Percentiles rank a stretch among this genome's conserved stretches.
Conservation (phyloP, 805 yeast species). For the Pichia pseudocactophila region DNA sequence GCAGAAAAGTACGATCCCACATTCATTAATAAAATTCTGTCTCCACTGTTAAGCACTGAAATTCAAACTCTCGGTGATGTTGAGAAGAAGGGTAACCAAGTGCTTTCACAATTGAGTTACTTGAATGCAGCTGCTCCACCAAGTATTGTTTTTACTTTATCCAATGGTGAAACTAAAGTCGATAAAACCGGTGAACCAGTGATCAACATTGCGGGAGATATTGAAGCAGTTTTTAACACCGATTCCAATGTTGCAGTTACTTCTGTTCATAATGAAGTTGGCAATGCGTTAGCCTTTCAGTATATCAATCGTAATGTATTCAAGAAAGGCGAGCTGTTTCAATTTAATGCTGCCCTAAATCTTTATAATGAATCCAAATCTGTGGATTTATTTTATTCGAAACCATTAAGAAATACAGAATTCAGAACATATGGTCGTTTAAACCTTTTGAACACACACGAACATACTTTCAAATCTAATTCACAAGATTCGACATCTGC, state of each 20-base stretch:
- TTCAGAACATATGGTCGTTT: constrained; percentile 39
- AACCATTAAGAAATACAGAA: constrained; percentile 38
- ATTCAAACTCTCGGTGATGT: constrained; percentile 37
- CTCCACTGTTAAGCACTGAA: constrained; percentile 32
- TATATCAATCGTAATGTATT: constrained; percentile 42
- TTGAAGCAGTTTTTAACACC: constrained; percentile 4
- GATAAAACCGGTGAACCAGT: constrained; percentile 5
- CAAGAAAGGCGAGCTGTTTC: constrained; percentile 60
- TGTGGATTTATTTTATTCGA: constrained; percentile 38
- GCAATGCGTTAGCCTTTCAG: constrained; percentile 23
- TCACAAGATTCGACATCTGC: constrained; percentile 45
- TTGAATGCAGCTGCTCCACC: constrained; percentile 24
- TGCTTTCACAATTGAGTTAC: constrained; percentile 17
- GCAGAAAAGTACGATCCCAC: constrained; percentile 30
- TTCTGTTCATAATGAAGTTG: constrained; percentile 5
- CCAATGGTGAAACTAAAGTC: not conserved
- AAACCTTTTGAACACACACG: constrained; percentile 42
- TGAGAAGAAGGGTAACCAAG: constrained; percentile 18
- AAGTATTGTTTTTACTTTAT: constrained; percentile 14
- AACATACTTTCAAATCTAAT: constrained; percentile 42
- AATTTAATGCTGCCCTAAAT: constrained; percentile 39
- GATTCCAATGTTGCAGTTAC: not conserved
- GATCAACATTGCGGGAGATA: constrained; percentile 7
- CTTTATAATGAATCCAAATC: constrained; percentile 41
- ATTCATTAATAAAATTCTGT: constrained; percentile 36